A percentile compares a stretch with the other conserved stretches of the same genome.
These are phyloP conservation scores for Gyrodon lividus DNA, from an alignment of 768 basidiomycete genomes.

Conservation along the genomic window DNA sequence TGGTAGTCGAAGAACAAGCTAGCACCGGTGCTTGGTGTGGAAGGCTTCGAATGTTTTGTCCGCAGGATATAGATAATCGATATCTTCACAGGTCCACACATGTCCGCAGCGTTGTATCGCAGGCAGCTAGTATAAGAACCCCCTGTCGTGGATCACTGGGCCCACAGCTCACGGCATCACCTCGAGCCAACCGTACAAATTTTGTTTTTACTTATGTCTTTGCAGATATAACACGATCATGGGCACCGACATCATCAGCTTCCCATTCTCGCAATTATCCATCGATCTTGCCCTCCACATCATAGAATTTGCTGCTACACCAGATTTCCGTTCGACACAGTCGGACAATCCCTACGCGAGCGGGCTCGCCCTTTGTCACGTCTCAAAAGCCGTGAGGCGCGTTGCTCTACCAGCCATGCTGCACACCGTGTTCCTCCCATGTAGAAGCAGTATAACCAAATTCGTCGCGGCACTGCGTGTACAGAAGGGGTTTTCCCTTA, in stretches of 20 bases:
- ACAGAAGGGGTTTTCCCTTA: conserved; percentile 16
- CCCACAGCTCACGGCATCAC: too few relatives aligned
- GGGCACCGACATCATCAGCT: background rate
- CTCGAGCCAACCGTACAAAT: too few relatives aligned
- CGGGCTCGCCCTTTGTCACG: conserved; percentile 32
- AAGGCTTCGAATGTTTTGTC: too few relatives aligned
- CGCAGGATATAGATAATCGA: too few relatives aligned
- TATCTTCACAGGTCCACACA: too few relatives aligned
- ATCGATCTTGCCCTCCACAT: conserved; percentile 38
- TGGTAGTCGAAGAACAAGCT: background rate
- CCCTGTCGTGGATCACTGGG: too few relatives aligned
- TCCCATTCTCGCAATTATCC: conserved; percentile 29
- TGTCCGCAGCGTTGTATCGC: too few relatives aligned
- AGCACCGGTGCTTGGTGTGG: background rate
- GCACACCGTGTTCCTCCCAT: conserved; percentile 36
- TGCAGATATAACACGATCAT: too few relatives aligned
- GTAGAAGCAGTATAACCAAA: conserved; percentile 25
- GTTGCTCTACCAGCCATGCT: conserved; percentile 40
- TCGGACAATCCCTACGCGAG: conserved; percentile 16
- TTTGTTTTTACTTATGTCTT: too few relatives aligned
- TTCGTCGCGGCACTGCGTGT: conserved; percentile 34
- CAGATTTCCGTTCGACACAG: conserved; percentile 9
- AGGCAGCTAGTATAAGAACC: too few relatives aligned
- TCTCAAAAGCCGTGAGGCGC: conserved; percentile 35
- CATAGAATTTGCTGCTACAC: conserved; percentile 31